phyloP scores from a whole-genome alignment of 192 early-diverging fungal genomes.

The Coemansia brasiliensis region DNA sequence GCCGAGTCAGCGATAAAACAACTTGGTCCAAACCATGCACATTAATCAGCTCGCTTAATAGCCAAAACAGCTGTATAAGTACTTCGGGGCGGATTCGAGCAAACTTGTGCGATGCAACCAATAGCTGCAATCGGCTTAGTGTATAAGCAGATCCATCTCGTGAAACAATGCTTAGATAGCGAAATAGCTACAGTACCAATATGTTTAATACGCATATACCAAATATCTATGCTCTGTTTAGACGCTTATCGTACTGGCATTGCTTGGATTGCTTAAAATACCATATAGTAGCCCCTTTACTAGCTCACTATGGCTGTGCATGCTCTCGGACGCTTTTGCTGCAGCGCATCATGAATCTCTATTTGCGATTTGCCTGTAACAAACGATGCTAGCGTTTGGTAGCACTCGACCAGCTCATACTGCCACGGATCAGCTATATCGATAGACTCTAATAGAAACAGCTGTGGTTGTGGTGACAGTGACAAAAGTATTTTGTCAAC shows the following conservation, averaged over 20 bases:
- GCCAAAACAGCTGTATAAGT: slow-evolving; percentile 61
- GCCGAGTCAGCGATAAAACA: slow-evolving; percentile 57
- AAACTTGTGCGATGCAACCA: slow-evolving; percentile 43
- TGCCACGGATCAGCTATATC: slow-evolving; percentile 54
- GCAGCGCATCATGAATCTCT: slow-evolving; percentile 64
- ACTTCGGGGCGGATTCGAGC: slow-evolving; percentile 31
- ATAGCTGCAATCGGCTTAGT: slow-evolving; percentile 34
- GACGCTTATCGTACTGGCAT: slow-evolving; percentile 31
- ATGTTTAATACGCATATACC: background rate
- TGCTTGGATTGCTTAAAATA: slow-evolving; percentile 53
- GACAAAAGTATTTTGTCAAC: no score
- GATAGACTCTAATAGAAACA: slow-evolving; percentile 51
- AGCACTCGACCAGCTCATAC: slow-evolving; percentile 52
- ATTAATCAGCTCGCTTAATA: slow-evolving; percentile 58
- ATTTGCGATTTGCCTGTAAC: slow-evolving; percentile 50
- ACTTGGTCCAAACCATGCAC: slow-evolving; percentile 58
- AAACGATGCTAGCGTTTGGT: slow-evolving; percentile 23
- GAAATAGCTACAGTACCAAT: slow-evolving; percentile 46
- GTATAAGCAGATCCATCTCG: slow-evolving; percentile 61
- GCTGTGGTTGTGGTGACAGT: slow-evolving; percentile 33
- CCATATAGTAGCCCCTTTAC: slow-evolving; percentile 65
- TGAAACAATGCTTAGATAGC: slow-evolving; percentile 61
- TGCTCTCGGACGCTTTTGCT: slow-evolving; percentile 60
- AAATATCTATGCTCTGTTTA: background rate
- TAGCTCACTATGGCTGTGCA: slow-evolving; percentile 51